phyloP scores from a whole-genome alignment of 352 stramenopile species.

The Thalassiosira mediterranea region DNA sequence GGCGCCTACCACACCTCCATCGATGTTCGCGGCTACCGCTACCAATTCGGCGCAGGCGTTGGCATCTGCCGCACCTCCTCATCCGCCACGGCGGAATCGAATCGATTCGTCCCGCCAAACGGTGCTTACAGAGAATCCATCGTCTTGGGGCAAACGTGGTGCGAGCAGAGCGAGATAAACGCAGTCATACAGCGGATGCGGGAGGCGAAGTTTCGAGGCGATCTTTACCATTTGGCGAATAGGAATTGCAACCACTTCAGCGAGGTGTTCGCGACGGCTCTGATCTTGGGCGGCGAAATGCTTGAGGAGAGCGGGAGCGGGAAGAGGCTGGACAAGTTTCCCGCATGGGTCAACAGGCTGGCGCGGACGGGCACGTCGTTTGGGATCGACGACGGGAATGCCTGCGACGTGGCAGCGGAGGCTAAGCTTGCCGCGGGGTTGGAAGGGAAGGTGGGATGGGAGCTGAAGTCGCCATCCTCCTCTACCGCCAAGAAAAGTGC shows the following conservation, averaged over 20 bases:
- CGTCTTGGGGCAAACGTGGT: slow-evolving; percentile 48
- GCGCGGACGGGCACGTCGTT: slow-evolving; percentile 54
- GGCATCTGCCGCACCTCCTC: slow-evolving; percentile 52
- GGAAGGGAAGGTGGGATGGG: slow-evolving; percentile 46
- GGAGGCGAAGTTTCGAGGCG: slow-evolving; percentile 51
- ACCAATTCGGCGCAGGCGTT: slow-evolving; percentile 51
- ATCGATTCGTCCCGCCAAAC: slow-evolving; percentile 44
- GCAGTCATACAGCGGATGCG: slow-evolving; percentile 47
- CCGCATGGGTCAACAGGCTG: slow-evolving; percentile 65
- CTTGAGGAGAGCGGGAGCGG: slow-evolving; percentile 25
- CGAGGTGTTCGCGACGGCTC: slow-evolving; percentile 59
- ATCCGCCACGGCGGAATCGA: slow-evolving; percentile 39
- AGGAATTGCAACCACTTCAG: slow-evolving; percentile 78
- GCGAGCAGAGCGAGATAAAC: slow-evolving; percentile 54
- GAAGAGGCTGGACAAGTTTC: slow-evolving; percentile 55
- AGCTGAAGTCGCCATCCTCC: slow-evolving; percentile 17
- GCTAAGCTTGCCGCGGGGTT: slow-evolving; percentile 40
- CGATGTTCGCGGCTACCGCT: slow-evolving; percentile 60
- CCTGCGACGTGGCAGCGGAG: slow-evolving; percentile 49
- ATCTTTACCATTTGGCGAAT: slow-evolving; percentile 62
- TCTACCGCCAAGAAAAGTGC: slow-evolving; percentile 1
- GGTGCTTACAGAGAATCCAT: slow-evolving; percentile 56
- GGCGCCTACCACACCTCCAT: slow-evolving; percentile 72
- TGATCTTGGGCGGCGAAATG: slow-evolving; percentile 53
- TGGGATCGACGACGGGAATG: slow-evolving; percentile 43